phyloP scores from a whole-genome alignment of 306 rosid species.

The Cucurbita pepo region DNA sequence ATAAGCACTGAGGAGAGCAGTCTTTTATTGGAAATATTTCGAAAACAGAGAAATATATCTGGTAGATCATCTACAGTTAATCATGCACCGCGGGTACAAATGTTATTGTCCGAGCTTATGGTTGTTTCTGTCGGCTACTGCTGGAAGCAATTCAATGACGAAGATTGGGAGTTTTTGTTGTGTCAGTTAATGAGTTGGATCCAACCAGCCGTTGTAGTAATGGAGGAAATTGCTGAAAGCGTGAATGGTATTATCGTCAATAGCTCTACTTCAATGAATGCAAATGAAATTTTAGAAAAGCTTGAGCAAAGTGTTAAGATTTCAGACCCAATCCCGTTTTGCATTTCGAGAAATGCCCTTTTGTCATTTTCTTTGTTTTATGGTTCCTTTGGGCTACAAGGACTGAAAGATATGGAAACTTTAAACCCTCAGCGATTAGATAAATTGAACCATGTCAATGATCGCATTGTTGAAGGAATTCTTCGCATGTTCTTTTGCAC shows the following conservation, averaged over 20 bases:
- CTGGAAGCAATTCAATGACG: constrained; percentile 63
- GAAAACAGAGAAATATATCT: constrained; percentile 59
- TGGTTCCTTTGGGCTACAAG: constrained; percentile 33
- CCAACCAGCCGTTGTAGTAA: constrained; percentile 62
- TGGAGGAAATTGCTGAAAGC: constrained; percentile 79
- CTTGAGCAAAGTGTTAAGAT: constrained; percentile 37
- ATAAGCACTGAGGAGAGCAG: constrained; percentile 41
- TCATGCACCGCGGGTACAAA: constrained; percentile 58
- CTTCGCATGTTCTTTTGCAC: constrained; percentile 82
- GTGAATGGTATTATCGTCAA: constrained; percentile 36
- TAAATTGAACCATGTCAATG: constrained; percentile 44
- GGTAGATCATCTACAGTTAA: constrained; percentile 35
- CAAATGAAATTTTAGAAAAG: constrained; percentile 16
- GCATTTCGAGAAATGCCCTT: constrained; percentile 73
- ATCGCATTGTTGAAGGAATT: constrained; percentile 69
- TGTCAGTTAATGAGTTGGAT: constrained; percentile 63
- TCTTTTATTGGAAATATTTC: constrained; percentile 53
- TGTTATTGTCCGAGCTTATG: constrained; percentile 62
- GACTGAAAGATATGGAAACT: constrained; percentile 29
- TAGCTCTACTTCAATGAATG: constrained; percentile 21
- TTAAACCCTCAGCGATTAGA: constrained; percentile 30
- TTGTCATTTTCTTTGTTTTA: constrained; percentile 51
- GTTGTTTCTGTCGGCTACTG: constrained; percentile 81
- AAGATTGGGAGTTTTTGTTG: constrained; percentile 79
- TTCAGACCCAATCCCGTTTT: constrained; percentile 43